Evolutionary conservation across 768 basidiomycete genomes (phyloP), one percentile per base, ranked within the genome.

Genomic region (Lactarius hatsudake): DNA sequence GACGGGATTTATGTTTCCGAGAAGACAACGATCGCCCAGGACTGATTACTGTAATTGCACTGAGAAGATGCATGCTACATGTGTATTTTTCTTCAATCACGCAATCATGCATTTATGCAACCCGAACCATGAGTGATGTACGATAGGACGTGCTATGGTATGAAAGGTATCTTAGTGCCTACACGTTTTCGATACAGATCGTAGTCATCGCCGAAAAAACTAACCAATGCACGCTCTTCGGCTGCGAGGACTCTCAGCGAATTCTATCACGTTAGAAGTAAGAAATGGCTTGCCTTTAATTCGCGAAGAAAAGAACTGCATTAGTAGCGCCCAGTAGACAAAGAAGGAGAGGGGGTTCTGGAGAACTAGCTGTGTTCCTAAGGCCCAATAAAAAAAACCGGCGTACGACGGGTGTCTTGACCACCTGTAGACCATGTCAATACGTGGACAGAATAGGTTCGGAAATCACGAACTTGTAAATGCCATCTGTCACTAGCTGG

Each of bases 381-480:
- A 73, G 0, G 94, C 95, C 97, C 97, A 98, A 76, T 96, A 98
- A 77, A 92, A 96, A 81, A 98, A 99, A 2, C 96, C 97, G 1
- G 93, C 86, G 72, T 99, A 99, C 0, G 96, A 97, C 13, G 97
- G 97, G 77, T 99, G 97, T 17, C 97, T 87, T 68, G 88, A 89
- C 86, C 86, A 91, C 8, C 93, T 94, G 71, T 53, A 63, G 30
- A 42, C 20, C 34, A 51, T 58, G 15, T 75, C 40, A 53, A 53
- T 26, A 58, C 45, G 8, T 18, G 10, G 58, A 28, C 32, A 58
- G 38, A 48, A 32, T 30, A 61, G n/a, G 30, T 15, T 54, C 23
- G 68, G 9, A 32, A 17, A 51, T 30, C 42, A 81, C 88, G 75
- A 74, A 97, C 91, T 84, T 82, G 72, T 98, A 99, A 61, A 99